Evolutionary conservation across 257 asterid genomes (phyloP), one percentile per base, ranked within the genome.

Genomic region (Agastache rugosa): DNA sequence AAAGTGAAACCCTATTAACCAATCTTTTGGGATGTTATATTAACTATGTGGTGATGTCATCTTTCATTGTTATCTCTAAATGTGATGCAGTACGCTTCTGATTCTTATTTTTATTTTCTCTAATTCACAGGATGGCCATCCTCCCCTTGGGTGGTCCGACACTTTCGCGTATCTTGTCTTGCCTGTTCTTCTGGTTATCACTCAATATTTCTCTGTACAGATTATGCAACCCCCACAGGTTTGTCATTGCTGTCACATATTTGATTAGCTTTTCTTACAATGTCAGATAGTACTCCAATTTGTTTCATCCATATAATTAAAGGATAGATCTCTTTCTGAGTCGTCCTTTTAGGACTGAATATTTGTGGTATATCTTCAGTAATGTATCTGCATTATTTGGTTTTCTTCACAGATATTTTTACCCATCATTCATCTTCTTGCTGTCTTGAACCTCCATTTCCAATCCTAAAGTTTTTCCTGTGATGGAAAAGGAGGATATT

Each of bases 221-320:
- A 89, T 92, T 73, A 95, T 95, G 96, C 98, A 95, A 82, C 96
- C 97, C 58, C 83, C 90, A 60, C 97, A 95, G 99, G 98, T 94
- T 77, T 56, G 86, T 80, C 62, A 41, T 63, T 63, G 71, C 72
- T 65, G 4, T 37, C 44, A 3, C 54, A 50, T 62, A 59, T 47
- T 56, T 55, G 44, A 25, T 67, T 67, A 11, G 9, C 66, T 73
- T 50, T 50, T 29, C n/a, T 72, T 77, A 55, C 56, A 51, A 29
- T 67, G 71, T 68, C 61, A 63, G 73, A 50, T 65, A 39, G 25
- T 59, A 37, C 71, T 56, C 37, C 50, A 64, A 54, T 58, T 45
- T 47, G 14, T 35, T 56, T 5, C 22, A 47, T 22, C 68, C 15
- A n/a, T 56, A 34, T 59, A 17, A 51, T 68, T 27, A 29, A 39